A percentile compares a stretch with the other conserved stretches of the same genome.
Evolutionary conservation across 129 eudicot genomes (phyloP).

Genomic region (Escallonia herrerae): DNA sequence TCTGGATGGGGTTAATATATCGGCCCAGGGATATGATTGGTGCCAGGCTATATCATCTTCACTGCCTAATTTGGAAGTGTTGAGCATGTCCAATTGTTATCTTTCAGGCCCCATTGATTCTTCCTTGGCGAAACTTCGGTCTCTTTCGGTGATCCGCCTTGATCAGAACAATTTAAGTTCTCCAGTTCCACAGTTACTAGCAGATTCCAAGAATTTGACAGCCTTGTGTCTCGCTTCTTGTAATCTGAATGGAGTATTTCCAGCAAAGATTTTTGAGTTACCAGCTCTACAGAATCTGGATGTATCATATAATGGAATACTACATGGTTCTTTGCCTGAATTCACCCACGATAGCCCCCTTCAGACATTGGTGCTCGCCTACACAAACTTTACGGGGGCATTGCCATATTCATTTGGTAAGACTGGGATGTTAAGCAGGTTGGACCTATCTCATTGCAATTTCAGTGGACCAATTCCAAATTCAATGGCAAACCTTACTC

Average conservation of each 20-base stretch:
- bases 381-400: conserved; percentile 13
- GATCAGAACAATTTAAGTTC: not conserved
- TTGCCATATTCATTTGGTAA: conserved; percentile 16
- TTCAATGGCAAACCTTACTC: conserved; percentile 8
- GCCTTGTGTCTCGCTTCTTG: not conserved
- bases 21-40: conserved; percentile 5
- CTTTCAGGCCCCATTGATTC: conserved; percentile 6
- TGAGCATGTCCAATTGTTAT: conserved; percentile 10
- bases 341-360: conserved; percentile 4
- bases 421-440: not conserved
- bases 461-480: conserved; percentile 17
- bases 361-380: not conserved
- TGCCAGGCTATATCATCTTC: not conserved
- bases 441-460: not conserved
- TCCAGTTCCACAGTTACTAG: conserved; percentile 1
- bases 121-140: not conserved
- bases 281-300: conserved; percentile 1
- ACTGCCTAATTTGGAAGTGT: conserved; percentile 2
- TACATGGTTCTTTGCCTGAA: not conserved
- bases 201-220: not conserved
- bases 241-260: conserved; percentile 8
- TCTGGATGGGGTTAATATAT: conserved; percentile 1
- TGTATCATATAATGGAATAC: not conserved
- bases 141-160: conserved; percentile 4
- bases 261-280: not conserved